Conservation (phyloP, 2,329 filamentous ascomycete genomes). For the Seiridium cupressi region DNA sequence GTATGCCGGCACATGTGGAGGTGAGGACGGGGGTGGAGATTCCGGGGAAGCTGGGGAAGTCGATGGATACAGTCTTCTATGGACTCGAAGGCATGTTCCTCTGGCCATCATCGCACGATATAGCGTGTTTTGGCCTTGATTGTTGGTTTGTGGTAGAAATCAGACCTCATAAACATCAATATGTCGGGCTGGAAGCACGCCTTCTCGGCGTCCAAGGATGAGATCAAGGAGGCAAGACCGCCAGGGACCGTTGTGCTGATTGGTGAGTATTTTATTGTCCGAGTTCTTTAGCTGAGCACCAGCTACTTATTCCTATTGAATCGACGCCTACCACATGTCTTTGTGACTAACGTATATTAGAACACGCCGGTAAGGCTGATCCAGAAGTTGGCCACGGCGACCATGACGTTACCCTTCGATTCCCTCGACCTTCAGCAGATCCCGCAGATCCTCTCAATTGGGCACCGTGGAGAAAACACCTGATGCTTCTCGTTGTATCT, state of each 20-base stretch:
- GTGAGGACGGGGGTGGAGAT: neutral
- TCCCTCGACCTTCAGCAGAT: constrained; percentile 24
- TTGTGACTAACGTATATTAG: neutral
- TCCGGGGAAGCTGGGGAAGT: neutral
- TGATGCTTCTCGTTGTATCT: constrained; percentile 23
- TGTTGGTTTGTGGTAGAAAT: neutral
- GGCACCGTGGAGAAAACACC: constrained; percentile 28
- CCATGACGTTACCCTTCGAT: constrained; percentile 12
- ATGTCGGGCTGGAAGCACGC: constrained; percentile 18
- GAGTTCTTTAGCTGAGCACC: constrained; percentile 6
- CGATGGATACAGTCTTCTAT: neutral
- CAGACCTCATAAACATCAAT: neutral
- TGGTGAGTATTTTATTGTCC: constrained; percentile 9
- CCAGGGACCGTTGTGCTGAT: constrained; percentile 18
- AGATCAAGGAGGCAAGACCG: constrained; percentile 14
- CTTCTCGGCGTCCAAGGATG: constrained; percentile 16
- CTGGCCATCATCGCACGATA: neutral
- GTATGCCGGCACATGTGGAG: neutral
- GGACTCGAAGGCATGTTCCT: neutral
- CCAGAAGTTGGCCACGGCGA: neutral
- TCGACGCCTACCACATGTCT: neutral
- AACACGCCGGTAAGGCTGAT: neutral
- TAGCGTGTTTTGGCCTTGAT: neutral
- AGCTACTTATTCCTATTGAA: no score
- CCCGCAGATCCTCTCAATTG: constrained; percentile 36